Evolutionary conservation across 805 yeast species (phyloP).

Genomic region (Metschnikowia borealis): DNA sequence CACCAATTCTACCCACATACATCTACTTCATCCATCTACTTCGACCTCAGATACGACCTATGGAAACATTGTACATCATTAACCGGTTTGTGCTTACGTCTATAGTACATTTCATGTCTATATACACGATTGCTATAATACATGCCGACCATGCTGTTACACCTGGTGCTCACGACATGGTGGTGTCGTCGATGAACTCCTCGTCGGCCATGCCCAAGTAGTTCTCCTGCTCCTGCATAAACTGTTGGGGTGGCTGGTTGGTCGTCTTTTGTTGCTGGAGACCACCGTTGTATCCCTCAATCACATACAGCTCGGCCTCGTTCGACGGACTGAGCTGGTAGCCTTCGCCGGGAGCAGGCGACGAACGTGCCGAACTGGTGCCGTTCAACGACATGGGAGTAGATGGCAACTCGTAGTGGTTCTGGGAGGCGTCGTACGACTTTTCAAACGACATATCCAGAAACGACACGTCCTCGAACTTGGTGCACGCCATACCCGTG

Average conservation of each 20-base stretch:
- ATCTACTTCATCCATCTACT: too few relatives aligned
- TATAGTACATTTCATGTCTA: neutral
- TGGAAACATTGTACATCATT: too few relatives aligned
- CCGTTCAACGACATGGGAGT: constrained; percentile 19
- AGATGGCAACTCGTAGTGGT: constrained; percentile 17
- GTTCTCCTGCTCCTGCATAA: constrained; percentile 33
- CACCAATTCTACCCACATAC: too few relatives aligned
- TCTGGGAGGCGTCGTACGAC: constrained; percentile 7
- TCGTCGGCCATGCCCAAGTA: constrained; percentile 36
- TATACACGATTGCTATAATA: too few relatives aligned
- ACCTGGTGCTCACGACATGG: constrained; percentile 4
- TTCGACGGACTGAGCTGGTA: constrained; percentile 31
- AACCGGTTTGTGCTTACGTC: neutral
- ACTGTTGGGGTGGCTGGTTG: constrained; percentile 13
- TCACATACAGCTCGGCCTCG: constrained; percentile 38
- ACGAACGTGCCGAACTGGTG: constrained; percentile 11
- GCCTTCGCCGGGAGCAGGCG: constrained; percentile 17
- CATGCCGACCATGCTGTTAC: too few relatives aligned
- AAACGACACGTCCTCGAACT: constrained; percentile 42
- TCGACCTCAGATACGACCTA: too few relatives aligned
- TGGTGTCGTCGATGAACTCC: constrained; percentile 15
- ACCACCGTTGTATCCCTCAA: constrained; percentile 26
- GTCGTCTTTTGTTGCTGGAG: neutral
- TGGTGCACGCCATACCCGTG: constrained; percentile 43
- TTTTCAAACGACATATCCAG: constrained; percentile 20